Base-by-base conservation (phyloP, 179 eudicot species). In the Dionaea muscipula region DNA sequence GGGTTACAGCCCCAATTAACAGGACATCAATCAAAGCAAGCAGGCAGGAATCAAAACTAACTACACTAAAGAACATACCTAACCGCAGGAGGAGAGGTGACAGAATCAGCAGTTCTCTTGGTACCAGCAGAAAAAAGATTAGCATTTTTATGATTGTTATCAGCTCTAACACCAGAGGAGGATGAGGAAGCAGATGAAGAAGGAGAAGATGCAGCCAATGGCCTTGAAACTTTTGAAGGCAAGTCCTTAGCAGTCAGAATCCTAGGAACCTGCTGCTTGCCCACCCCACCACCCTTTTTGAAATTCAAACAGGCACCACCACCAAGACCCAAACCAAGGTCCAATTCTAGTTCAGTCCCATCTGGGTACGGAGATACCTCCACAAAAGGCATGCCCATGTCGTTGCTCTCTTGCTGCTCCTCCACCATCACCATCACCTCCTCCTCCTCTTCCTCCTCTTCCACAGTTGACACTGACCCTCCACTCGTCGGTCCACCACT, bases 271-370 rank as follows among this genome's bases (percentile, higher is more conserved):
- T 19, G 60, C 20, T 61, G 47, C 39, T 51, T 57, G 1, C 20
- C 58, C 11, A n/a, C 35, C 9, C 61, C 63, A 37, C 56, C 69
- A 57, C 68, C 33, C 15, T 19, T 5, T 2, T 20, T n/a, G n/a
- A n/a, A n/a, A n/a, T n/a, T n/a, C n/a, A n/a, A n/a, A n/a, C n/a
- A n/a, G n/a, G n/a, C 67, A 26, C 64, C 73, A 31, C 64, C 67
- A 43, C 81, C 80, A 65, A 85, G 82, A 25, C 81, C 81, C 55
- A 86, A 60, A 3, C 84, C 94, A 59, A 88, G 85, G 11, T 94
- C 96, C 65, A 88, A 69, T 51, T 88, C 88, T 21, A 88, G 68
- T 68, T 73, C 84, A 48, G 76, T 60, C 22, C 79, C 94, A 64
- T 83, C 91, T 47, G 78, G 80, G 57, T 75, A 81, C 5, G 85